A percentile compares a stretch with the other conserved stretches of the same genome.
These are phyloP conservation scores for Globisporangium irregulare DNA, from an alignment of 352 stramenopile species.

Conservation along the genomic window DNA sequence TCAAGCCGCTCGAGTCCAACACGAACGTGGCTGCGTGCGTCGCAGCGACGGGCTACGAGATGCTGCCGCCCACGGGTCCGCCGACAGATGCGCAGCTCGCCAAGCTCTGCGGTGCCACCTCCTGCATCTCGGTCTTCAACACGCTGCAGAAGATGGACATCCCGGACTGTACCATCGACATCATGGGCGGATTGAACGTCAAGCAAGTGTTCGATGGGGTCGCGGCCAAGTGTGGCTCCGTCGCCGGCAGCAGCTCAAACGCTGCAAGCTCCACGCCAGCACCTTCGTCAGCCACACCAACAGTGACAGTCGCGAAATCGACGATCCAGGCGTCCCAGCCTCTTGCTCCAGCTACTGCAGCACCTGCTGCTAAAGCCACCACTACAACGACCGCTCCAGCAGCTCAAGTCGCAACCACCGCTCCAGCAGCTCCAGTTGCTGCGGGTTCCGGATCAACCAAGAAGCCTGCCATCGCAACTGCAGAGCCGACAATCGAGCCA, in stretches of 20 bases:
- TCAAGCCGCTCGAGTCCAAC: constrained; percentile 34
- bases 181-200: constrained; percentile 44
- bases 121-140: constrained; percentile 26
- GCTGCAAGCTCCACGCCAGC: background rate
- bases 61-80: constrained; percentile 25
- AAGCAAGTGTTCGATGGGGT: constrained; percentile 29
- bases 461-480: background rate
- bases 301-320: constrained; percentile 8
- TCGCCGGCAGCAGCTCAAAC: background rate
- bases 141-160: constrained; percentile 33
- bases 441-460: background rate
- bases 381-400: background rate
- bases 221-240: constrained; percentile 3
- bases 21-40: constrained; percentile 33
- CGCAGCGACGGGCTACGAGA: constrained; percentile 29
- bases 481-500: constrained; percentile 12
- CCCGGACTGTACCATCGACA: constrained; percentile 38
- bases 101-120: constrained; percentile 26
- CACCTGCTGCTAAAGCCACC: constrained; percentile 1
- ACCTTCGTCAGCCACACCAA: constrained; percentile 5
- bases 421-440: background rate
- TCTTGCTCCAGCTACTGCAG: background rate
- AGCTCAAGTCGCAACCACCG: background rate
- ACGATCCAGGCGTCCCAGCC: constrained; percentile 3
- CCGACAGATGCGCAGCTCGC: constrained; percentile 31